Evolutionary conservation across 2,329 filamentous ascomycete species (phyloP).

Genomic region (Paecilomyces formosus): DNA sequence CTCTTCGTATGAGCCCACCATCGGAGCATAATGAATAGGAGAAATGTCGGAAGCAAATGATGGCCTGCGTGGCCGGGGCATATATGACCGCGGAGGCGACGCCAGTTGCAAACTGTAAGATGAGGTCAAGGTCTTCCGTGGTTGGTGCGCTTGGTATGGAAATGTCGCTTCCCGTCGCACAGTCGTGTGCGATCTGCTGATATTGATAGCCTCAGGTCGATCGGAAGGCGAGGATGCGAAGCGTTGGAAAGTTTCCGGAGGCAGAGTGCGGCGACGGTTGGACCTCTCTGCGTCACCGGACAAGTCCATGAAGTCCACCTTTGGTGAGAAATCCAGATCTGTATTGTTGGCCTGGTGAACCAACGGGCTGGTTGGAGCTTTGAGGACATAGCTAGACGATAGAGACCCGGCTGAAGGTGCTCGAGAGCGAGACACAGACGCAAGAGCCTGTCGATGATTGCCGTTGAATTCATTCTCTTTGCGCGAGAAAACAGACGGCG

Average conservation of each 20-base stretch:
- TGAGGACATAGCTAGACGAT: constrained; percentile 73
- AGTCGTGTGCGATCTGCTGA: constrained; percentile 35
- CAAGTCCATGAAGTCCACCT: constrained; percentile 46
- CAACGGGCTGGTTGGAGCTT: constrained; percentile 84
- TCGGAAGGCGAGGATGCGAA: constrained; percentile 37
- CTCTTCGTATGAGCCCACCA: constrained; percentile 97
- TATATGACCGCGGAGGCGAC: constrained; percentile 35
- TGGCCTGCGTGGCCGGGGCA: constrained; percentile 48
- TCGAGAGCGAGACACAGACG: constrained; percentile 27
- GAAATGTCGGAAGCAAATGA: constrained; percentile 69
- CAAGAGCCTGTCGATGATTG: constrained; percentile 6
- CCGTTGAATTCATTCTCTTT: constrained; percentile 11
- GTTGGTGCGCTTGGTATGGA: constrained; percentile 71
- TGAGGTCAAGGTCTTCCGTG: constrained; percentile 65
- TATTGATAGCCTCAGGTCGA: constrained; percentile 30
- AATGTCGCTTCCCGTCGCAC: constrained; percentile 53
- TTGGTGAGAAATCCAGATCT: constrained; percentile 58
- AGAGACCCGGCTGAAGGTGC: constrained; percentile 62
- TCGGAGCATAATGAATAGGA: constrained; percentile 78
- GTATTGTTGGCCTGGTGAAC: constrained; percentile 83
- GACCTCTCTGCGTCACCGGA: constrained; percentile 38
- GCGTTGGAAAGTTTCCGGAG: constrained; percentile 51
- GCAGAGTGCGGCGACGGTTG: constrained; percentile 64
- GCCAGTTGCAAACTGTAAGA: constrained; percentile 43
- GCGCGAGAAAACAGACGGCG: constrained; percentile 17